A percentile compares a stretch with the other conserved stretches of the same genome.
Conservation (phyloP, 371 early-diverging fungal genomes). For the Mortierella sp. region DNA sequence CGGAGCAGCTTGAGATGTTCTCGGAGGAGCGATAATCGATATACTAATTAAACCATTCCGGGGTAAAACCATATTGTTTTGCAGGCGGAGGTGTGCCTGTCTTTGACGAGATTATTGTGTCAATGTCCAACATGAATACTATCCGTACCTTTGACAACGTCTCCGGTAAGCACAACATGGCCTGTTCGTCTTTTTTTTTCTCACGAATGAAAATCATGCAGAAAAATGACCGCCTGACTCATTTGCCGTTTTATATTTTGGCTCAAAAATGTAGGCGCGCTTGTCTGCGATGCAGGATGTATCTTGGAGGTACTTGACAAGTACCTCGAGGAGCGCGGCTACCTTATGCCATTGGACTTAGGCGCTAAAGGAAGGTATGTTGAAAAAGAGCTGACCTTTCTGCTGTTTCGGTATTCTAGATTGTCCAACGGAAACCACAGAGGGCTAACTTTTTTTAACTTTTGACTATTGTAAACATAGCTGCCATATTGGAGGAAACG, state of each 20-base stretch:
- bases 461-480: slow-evolving; percentile 20
- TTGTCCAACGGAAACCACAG: not conserved
- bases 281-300: slow-evolving; percentile 92
- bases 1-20: not conserved
- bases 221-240: not conserved
- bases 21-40: not conserved
- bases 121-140: slow-evolving; percentile 79
- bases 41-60: not conserved
- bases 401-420: not conserved
- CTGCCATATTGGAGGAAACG: slow-evolving; percentile 96
- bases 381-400: not conserved
- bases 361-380: slow-evolving; percentile 90
- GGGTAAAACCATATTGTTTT: slow-evolving; percentile 15
- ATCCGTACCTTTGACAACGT: slow-evolving; percentile 86
- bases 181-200: slow-evolving; percentile 6
- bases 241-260: not conserved
- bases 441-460: not conserved
- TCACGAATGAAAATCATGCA: not conserved
- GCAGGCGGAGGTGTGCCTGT: slow-evolving; percentile 93
- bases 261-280: slow-evolving; percentile 65
- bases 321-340: slow-evolving; percentile 82
- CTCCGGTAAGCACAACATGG: slow-evolving; percentile 70
- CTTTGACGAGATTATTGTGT: slow-evolving; percentile 94
- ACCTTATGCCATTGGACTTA: slow-evolving; percentile 94
- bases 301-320: slow-evolving; percentile 89